Base-by-base conservation (phyloP, 2,329 filamentous ascomycete genomes). In the Colletotrichum sp. region DNA sequence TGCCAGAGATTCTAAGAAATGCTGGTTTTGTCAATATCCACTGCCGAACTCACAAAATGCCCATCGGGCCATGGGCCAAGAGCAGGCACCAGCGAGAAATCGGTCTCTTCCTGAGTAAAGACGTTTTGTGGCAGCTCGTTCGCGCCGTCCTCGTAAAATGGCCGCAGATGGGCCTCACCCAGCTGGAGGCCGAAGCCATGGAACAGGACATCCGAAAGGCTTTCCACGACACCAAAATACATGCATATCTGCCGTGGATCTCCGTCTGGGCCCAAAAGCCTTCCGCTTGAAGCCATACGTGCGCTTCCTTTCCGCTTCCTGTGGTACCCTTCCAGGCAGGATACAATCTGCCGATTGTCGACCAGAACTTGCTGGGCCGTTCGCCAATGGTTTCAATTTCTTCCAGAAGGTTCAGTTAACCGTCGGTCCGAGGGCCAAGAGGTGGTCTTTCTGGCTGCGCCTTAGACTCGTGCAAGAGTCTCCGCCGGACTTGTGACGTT, bases 191-290 rank as follows among this genome's bases (percentile, higher is more conserved):
- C 15, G 75, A 80, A 8, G 76, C 75, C 47, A 74, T 85, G 59
- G 79, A 78, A 21, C 77, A 81, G 38, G 76, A 80, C 21, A 76
- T 84, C 43, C 77, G 81, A 29, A 78, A 79, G 38, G 78, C 81
- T 7, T 77, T 84, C 66, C 79, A 81, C 57, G 78, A 84, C 69
- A 79, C 78, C 31, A 74, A 75, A 54, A 78, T 83, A 15, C 83
- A 83, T 69, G 82, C 78, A 27, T 80, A 79, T 54, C 78, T 83
- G 54, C 80, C 80, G 66, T 84, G 82, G 82, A 76, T 81, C n/a
- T 80, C 82, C 51, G 79, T 83, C 59, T 85, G 83, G 81, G 84
- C 81, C 4, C 83, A 85, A 63, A 84, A 84, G 71, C 83, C 84
- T 8, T 47, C 38, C 54, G 47, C 27, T 29, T 73, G 58, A 70